These are phyloP conservation scores for Ganoderma sinense DNA, from an alignment of 1,284 basidiomycete species.

Conservation along the genomic window DNA sequence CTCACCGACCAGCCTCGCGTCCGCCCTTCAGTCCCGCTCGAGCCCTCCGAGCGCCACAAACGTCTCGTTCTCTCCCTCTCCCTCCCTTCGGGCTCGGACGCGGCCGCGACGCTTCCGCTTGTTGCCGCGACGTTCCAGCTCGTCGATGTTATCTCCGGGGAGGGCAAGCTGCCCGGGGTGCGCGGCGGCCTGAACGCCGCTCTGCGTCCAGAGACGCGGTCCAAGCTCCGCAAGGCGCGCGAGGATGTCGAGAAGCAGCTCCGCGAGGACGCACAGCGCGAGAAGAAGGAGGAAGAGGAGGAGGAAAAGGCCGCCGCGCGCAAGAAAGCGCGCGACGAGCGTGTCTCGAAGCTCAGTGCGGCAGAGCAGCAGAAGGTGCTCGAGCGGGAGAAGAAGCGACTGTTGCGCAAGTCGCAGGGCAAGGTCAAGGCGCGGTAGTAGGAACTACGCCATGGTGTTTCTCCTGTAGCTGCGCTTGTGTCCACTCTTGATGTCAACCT, in stretches of 20 bases:
- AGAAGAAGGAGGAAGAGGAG: constrained; percentile 75
- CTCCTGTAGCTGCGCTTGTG: too few species aligned
- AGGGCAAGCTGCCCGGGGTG: constrained; percentile 46
- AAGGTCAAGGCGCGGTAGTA: constrained; percentile 59
- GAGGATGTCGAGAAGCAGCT: constrained; percentile 74
- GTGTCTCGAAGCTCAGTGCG: constrained; percentile 69
- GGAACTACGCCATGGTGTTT: background rate
- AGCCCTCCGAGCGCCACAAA: constrained; percentile 62
- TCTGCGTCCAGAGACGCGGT: constrained; percentile 82
- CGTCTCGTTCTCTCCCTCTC: constrained; percentile 75
- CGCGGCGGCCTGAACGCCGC: constrained; percentile 37
- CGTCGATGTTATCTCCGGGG: constrained; percentile 67
- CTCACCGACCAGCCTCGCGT: constrained; percentile 86
- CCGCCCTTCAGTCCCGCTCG: constrained; percentile 64
- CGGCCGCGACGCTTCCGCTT: constrained; percentile 62
- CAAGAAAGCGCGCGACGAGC: constrained; percentile 78
- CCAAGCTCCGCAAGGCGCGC: constrained; percentile 76
- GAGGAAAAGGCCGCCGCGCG: constrained; percentile 78
- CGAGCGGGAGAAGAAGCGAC: constrained; percentile 80
- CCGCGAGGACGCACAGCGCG: constrained; percentile 72
- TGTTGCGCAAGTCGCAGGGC: constrained; percentile 71
- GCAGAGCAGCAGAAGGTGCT: constrained; percentile 87
- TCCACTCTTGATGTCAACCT: background rate
- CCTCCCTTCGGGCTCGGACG: constrained; percentile 59
- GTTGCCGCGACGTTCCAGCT: constrained; percentile 76